A percentile compares a stretch with the other conserved stretches of the same genome.
Conservation (phyloP, 441 rosid species). For the Croton laevigatus region DNA sequence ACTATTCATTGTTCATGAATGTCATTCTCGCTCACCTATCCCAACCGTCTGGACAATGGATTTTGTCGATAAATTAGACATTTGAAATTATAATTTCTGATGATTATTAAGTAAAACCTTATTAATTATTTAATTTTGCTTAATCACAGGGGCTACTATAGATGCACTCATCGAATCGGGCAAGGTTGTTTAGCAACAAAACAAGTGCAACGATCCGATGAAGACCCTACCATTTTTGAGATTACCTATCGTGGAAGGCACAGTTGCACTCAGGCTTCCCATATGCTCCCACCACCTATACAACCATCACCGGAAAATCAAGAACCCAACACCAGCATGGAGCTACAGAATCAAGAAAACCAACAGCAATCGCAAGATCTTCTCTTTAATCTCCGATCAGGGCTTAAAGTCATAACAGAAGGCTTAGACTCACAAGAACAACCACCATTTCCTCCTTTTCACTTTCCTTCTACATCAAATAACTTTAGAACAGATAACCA, state of each 20-base stretch:
- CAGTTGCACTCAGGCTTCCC: conserved; percentile 53
- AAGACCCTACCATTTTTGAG: conserved; percentile 56
- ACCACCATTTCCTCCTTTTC: conserved; percentile 26
- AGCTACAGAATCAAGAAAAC: conserved; percentile 4
- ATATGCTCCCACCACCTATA: conserved; percentile 18
- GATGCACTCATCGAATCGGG: conserved; percentile 60
- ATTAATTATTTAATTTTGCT: too few relatives aligned
- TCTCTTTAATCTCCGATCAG: conserved; percentile 27
- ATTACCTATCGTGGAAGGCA: conserved; percentile 75
- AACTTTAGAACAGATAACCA: conserved; percentile 7
- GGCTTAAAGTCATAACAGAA: conserved; percentile 37
- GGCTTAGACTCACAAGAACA: conserved; percentile 30
- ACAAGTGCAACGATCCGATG: conserved; percentile 76
- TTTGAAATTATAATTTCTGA: too few relatives aligned
- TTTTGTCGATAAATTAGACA: too few relatives aligned
- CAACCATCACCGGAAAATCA: conserved; percentile 22
- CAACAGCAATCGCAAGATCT: conserved; percentile 31
- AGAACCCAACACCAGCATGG: conserved; percentile 20
- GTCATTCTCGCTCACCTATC: too few relatives aligned
- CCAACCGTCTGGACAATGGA: too few relatives aligned
- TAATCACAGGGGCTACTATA: conserved; percentile 65
- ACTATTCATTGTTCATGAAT: too few relatives aligned
- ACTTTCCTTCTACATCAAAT: conserved; percentile 38
- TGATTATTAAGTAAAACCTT: too few relatives aligned
- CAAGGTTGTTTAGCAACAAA: conserved; percentile 86